Evolutionary conservation across 371 early-diverging fungal genomes (phyloP).

Genomic region (Massospora cicadina): DNA sequence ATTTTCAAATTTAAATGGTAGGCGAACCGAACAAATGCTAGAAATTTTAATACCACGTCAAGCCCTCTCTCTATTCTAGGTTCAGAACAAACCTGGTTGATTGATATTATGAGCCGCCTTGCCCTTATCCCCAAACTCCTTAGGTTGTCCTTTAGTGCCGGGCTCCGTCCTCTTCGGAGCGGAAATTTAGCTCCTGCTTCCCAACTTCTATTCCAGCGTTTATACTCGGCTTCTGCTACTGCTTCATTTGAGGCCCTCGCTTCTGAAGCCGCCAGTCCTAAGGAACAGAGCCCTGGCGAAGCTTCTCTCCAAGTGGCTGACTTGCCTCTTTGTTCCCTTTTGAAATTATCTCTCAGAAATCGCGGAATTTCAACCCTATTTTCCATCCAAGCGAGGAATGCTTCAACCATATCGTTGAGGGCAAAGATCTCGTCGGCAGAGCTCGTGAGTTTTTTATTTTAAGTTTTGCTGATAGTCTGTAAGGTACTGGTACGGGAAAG

Average conservation of each 20-base stretch:
- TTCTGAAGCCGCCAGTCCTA: background rate
- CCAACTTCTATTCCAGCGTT: background rate
- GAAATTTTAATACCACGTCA: too few relatives aligned
- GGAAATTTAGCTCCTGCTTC: background rate
- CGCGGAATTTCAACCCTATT: slow-evolving; percentile 45
- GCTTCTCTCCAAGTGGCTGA: background rate
- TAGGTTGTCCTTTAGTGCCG: background rate
- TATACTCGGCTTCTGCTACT: background rate
- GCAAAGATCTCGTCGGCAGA: slow-evolving; percentile 80
- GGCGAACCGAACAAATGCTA: too few relatives aligned
- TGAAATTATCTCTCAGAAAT: background rate
- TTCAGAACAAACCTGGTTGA: background rate
- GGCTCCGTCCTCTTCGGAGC: background rate
- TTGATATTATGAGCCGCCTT: background rate
- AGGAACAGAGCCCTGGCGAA: background rate
- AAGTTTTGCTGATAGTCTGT: background rate
- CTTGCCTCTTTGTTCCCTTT: background rate
- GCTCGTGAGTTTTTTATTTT: slow-evolving; percentile 33
- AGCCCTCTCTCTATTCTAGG: too few relatives aligned
- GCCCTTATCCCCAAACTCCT: background rate
- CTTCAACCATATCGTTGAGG: slow-evolving; percentile 61
- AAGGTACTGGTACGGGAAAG: slow-evolving; percentile 84
- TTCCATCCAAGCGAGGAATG: slow-evolving; percentile 86
- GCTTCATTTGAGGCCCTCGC: too few relatives aligned
- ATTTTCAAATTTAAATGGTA: too few relatives aligned